Base-by-base conservation (phyloP, 2,329 filamentous ascomycete species). In the Ophiostoma perfectum region DNA sequence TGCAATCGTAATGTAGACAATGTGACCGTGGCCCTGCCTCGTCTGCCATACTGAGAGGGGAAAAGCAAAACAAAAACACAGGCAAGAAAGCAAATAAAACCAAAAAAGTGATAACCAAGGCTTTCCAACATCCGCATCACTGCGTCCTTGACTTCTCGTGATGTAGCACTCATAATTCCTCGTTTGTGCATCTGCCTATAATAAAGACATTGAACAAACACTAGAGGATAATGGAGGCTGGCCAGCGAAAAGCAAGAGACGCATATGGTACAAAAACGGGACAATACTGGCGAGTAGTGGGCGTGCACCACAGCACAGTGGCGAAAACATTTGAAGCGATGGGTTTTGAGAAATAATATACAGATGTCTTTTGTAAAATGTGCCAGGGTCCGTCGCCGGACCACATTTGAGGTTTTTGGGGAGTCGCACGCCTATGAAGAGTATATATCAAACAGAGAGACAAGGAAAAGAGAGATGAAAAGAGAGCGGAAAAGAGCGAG, bases 371-470 rank as follows among this genome's bases (percentile, higher is more conserved):
- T 68, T 68, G 68, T 65, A 65, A 64, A 63, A 68, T 67, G 60
- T 64, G 69, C 66, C 68, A 69, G 69, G 60, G 67, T 67, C 69
- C 68, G 69, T 71, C 64, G 70, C 70, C 69, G 66, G 69, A 70
- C 64, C 67, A 64, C 68, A 64, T 64, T 8, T 36, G 9, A 9
- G 9, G 14, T 66, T 68, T 70, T 68, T 69, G 62, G 16, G 47
- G 68, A 70, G 47, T 70, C 69, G 66, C 67, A 68, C 70, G 71
- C 70, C 71, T 71, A 71, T 71, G 68, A 67, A 71, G 69, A 72
- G 69, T 71, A 71, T 72, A 71, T 71, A 72, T 70, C 67, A 68
- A 71, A 70, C 67, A 66, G 6, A 27, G 36, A 62, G 66, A 55
- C 14, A 41, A 38, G 68, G 60, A 67, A 70, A 55, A 39, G 47